Evolutionary conservation across 352 stramenopile species (phyloP).

Genomic region (Phytophthora foliorum): DNA sequence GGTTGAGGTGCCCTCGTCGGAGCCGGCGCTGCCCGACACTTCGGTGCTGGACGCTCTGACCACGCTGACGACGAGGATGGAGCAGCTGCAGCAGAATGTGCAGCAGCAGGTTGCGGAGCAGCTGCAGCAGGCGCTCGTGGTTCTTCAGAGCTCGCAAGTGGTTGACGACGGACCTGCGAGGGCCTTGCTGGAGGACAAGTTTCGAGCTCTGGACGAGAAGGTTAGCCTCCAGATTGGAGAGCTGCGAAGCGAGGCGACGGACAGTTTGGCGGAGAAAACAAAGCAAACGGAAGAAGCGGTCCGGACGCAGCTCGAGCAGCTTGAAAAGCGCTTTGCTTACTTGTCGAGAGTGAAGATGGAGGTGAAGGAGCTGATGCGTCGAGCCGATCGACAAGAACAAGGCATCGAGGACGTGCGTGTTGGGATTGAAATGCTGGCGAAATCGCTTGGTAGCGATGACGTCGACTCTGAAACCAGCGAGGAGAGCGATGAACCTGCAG

Average conservation of each 20-base stretch:
- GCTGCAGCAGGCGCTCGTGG: constrained; percentile 24
- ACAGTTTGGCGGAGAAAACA: constrained; percentile 28
- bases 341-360: constrained; percentile 79
- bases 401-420: constrained; percentile 68
- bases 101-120: constrained; percentile 37
- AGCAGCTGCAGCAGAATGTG: constrained; percentile 30
- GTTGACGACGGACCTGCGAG: constrained; percentile 37
- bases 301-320: constrained; percentile 56
- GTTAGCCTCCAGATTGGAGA: constrained; percentile 32
- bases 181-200: constrained; percentile 28
- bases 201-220: constrained; percentile 43
- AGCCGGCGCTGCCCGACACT: constrained; percentile 22
- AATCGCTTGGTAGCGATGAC: constrained; percentile 73
- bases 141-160: constrained; percentile 9
- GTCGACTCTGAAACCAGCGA: constrained; percentile 58
- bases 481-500: constrained; percentile 7
- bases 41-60: constrained; percentile 23
- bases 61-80: constrained; percentile 26
- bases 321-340: constrained; percentile 82
- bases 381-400: constrained; percentile 71
- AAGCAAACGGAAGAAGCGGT: constrained; percentile 60
- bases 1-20: constrained; percentile 22
- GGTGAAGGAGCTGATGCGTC: constrained; percentile 69
- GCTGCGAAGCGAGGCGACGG: constrained; percentile 28
- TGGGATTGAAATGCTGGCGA: constrained; percentile 66